Conservation (phyloP, 257 asterid species). For the Vinca minor region DNA sequence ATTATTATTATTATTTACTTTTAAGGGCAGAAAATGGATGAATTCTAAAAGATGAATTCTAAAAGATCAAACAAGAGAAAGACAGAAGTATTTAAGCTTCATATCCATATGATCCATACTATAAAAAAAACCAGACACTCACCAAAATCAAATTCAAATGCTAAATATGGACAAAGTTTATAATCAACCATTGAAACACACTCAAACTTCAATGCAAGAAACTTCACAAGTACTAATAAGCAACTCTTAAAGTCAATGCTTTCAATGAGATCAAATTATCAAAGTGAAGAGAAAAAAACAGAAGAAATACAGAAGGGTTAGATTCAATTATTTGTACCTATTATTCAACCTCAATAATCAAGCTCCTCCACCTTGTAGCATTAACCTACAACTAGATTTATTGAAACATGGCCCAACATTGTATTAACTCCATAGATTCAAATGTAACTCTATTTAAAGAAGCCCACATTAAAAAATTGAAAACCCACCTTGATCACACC, state of each 20-base stretch:
- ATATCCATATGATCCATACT: background rate
- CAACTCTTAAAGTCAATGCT: background rate
- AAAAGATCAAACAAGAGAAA: background rate
- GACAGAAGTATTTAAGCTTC: background rate
- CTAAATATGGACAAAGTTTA: background rate
- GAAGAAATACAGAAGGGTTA: background rate
- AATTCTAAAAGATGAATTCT: background rate
- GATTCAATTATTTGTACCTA: background rate
- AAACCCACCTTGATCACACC: slow-evolving; percentile 18
- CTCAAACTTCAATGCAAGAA: slow-evolving; percentile 1
- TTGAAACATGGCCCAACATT: slow-evolving; percentile 5
- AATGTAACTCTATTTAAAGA: background rate
- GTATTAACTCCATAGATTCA: slow-evolving; percentile 13
- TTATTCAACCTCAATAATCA: slow-evolving; percentile 10
- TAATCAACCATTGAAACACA: background rate
- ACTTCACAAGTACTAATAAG: background rate
- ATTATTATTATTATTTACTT: too few relatives aligned
- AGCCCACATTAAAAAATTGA: background rate
- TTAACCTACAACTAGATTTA: slow-evolving; percentile 17
- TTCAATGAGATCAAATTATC: background rate
- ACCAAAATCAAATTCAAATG: background rate
- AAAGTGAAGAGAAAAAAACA: background rate
- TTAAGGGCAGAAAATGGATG: too few relatives aligned
- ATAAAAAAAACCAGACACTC: background rate
- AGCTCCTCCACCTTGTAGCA: slow-evolving; percentile 6